Evolutionary conservation across 371 early-diverging fungal species (phyloP).

Genomic region (Mucor saturninus): DNA sequence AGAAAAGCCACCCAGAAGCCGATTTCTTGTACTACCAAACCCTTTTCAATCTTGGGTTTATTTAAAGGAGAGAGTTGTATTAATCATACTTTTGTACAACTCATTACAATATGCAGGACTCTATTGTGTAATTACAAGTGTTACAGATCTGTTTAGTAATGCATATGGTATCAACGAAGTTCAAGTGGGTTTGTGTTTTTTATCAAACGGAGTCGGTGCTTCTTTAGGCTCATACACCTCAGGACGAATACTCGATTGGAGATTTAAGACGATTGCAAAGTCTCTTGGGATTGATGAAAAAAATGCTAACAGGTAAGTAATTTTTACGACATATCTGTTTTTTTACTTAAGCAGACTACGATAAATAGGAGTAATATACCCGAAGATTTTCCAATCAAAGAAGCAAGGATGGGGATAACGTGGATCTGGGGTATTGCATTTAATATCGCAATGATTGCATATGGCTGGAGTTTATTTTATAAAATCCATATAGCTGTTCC

Average conservation of each 20-base stretch:
- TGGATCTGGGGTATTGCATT: slow-evolving; percentile 44
- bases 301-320: slow-evolving; percentile 14
- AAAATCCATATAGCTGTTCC: slow-evolving; percentile 34
- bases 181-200: slow-evolving; percentile 37
- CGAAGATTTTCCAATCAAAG: slow-evolving; percentile 39
- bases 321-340: neutral
- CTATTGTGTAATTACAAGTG: slow-evolving; percentile 38
- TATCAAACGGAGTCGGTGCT: slow-evolving; percentile 36
- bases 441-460: slow-evolving; percentile 35
- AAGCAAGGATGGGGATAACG: slow-evolving; percentile 37
- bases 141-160: slow-evolving; percentile 29
- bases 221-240: slow-evolving; percentile 30
- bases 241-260: slow-evolving; percentile 36
- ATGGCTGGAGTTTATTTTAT: slow-evolving; percentile 42
- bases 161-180: slow-evolving; percentile 29
- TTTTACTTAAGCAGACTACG: neutral
- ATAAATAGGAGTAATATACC: slow-evolving; percentile 17
- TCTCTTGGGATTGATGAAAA: slow-evolving; percentile 18
- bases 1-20: neutral
- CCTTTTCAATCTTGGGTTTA: slow-evolving; percentile 31
- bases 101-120: slow-evolving; percentile 41
- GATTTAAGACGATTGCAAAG: slow-evolving; percentile 21
- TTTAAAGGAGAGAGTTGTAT: slow-evolving; percentile 41
- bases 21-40: slow-evolving; percentile 11
- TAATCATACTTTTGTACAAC: slow-evolving; percentile 32